phyloP scores from a whole-genome alignment of 2,329 filamentous ascomycete genomes.

The Aspergillus uvarum region DNA sequence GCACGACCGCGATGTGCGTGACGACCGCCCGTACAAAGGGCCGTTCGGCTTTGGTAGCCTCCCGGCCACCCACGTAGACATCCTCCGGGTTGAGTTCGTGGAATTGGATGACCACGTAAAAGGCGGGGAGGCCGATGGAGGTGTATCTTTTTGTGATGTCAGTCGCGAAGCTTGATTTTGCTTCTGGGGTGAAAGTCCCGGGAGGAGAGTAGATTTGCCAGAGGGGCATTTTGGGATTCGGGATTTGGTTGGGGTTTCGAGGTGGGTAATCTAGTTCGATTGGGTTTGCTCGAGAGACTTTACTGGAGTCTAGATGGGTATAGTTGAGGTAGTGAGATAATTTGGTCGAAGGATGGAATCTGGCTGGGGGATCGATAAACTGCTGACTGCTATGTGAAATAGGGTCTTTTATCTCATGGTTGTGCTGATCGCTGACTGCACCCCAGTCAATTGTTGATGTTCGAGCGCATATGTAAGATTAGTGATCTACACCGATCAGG shows the following conservation, averaged over 20 bases:
- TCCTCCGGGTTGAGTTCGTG: slow-evolving; percentile 11
- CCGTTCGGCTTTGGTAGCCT: background rate
- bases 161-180: slow-evolving; percentile 20
- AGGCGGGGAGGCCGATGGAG: slow-evolving; percentile 24
- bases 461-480: background rate
- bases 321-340: background rate
- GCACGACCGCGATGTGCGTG: slow-evolving; percentile 18
- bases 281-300: background rate
- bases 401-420: background rate
- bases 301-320: background rate
- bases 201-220: slow-evolving; percentile 20
- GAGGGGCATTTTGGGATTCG: slow-evolving; percentile 7
- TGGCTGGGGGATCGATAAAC: too few species aligned
- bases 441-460: background rate
- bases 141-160: slow-evolving; percentile 30
- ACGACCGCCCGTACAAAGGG: slow-evolving; percentile 24
- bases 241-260: too few species aligned
- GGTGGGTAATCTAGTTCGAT: background rate
- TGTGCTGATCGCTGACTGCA: too few species aligned
- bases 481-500: background rate
- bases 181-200: slow-evolving; percentile 10
- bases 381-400: background rate
- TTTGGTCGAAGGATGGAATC: too few species aligned
- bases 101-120: slow-evolving; percentile 33
- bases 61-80: slow-evolving; percentile 11